Conservation (phyloP, 2,329 filamentous ascomycete species). For the Daldinia eschscholtzii region DNA sequence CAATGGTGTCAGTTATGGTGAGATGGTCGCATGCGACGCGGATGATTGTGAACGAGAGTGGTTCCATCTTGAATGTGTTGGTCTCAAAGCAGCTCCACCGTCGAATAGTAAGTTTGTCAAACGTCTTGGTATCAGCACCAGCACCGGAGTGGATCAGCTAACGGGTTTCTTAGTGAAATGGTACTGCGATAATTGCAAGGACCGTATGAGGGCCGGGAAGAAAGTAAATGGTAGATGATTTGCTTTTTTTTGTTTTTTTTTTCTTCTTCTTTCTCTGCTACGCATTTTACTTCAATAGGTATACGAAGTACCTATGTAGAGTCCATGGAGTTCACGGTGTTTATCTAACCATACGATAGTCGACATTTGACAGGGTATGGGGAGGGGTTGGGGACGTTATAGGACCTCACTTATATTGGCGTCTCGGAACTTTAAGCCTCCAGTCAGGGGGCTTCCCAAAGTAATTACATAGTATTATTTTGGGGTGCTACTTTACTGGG, state of each 20-base stretch:
- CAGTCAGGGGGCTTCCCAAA: conserved; percentile 19
- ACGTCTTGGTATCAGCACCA: neutral
- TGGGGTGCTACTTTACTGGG: conserved; percentile 15
- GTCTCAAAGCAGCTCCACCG: conserved; percentile 81
- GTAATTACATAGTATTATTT: conserved; percentile 10
- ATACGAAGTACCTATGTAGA: conserved; percentile 28
- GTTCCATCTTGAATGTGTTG: conserved; percentile 88
- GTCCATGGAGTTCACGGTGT: conserved; percentile 37
- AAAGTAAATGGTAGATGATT: conserved; percentile 62
- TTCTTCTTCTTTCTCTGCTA: neutral
- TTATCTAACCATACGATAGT: conserved; percentile 29
- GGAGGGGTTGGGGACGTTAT: conserved; percentile 19
- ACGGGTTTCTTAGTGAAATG: conserved; percentile 73
- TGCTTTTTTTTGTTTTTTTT: neutral
- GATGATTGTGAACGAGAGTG: conserved; percentile 80
- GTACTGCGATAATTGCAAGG: conserved; percentile 85
- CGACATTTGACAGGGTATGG: conserved; percentile 21
- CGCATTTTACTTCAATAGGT: conserved; percentile 25
- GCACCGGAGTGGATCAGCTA: conserved; percentile 47
- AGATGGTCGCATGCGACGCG: conserved; percentile 86
- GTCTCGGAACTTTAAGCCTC: conserved; percentile 30
- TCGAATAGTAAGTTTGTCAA: conserved; percentile 72
- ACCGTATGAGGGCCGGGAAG: conserved; percentile 70
- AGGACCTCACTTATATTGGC: conserved; percentile 35
- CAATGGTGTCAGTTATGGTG: conserved; percentile 82